Conservation (phyloP, 176 grass and related monocot genomes). For the Pontederia paniculata region DNA sequence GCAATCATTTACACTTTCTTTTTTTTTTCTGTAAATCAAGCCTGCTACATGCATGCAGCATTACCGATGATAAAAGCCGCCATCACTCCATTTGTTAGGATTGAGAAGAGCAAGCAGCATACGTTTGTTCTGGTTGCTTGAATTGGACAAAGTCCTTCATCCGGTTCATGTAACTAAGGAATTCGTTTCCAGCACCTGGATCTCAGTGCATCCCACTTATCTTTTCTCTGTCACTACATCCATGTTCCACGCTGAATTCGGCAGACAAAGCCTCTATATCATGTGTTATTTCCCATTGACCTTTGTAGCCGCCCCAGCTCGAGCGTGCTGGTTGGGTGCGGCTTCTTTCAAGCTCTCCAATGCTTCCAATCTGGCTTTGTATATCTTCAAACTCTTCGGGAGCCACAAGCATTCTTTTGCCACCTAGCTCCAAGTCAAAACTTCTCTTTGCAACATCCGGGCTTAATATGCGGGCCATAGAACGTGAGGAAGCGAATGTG, state of each 20-base stretch:
- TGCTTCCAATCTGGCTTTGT: conserved; percentile 17
- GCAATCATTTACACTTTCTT: no score
- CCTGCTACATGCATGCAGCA: no score
- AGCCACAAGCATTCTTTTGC: conserved; percentile 12
- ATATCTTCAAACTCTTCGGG: conserved; percentile 24
- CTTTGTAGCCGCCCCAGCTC: conserved; percentile 4
- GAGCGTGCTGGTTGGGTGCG: conserved; percentile 2
- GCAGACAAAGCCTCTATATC: conserved; percentile 31
- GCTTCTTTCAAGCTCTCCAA: conserved; percentile 5
- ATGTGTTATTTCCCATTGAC: conserved; percentile 16
- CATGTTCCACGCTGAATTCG: conserved; percentile 35
- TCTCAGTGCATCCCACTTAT: not conserved
- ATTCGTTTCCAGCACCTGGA: no score
- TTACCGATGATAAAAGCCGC: no score
- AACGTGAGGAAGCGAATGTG: conserved; percentile 12
- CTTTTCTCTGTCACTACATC: conserved; percentile 9
- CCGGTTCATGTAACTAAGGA: no score
- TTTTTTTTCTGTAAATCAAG: no score
- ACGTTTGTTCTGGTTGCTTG: no score
- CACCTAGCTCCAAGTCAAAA: conserved; percentile 18
- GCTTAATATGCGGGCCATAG: conserved; percentile 5
- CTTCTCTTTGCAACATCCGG: conserved; percentile 20
- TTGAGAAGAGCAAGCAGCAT: no score
- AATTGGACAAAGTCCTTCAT: no score
- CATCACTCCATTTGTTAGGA: no score